These are phyloP conservation scores for Pythium apleroticum DNA, from an alignment of 352 stramenopile genomes.

Conservation along the genomic window DNA sequence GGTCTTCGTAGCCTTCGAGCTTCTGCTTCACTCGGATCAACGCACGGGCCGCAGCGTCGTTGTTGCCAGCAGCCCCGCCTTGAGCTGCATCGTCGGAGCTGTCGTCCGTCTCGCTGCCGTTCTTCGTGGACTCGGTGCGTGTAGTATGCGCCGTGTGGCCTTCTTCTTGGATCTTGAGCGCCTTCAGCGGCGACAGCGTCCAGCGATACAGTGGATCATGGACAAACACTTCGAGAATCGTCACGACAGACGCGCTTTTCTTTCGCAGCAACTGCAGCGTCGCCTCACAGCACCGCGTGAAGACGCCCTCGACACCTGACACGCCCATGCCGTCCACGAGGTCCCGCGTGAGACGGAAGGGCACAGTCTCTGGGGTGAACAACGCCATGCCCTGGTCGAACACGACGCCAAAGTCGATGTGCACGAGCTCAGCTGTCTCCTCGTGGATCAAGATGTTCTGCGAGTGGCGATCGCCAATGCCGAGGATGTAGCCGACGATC, in stretches of 20 bases:
- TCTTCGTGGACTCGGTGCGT: slow-evolving; percentile 20
- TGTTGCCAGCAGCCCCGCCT: slow-evolving; percentile 30
- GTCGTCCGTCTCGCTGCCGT: slow-evolving; percentile 27
- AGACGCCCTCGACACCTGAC: slow-evolving; percentile 94
- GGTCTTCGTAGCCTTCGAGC: slow-evolving; percentile 98
- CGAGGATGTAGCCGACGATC: slow-evolving; percentile 95
- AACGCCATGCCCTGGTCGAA: slow-evolving; percentile 98
- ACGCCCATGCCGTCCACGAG: slow-evolving; percentile 99
- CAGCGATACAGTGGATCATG: slow-evolving; percentile 99
- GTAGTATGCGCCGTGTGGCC: slow-evolving; percentile 15
- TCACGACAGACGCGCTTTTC: slow-evolving; percentile 94
- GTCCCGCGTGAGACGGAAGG: slow-evolving; percentile 98
- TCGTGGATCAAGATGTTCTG: slow-evolving; percentile 99
- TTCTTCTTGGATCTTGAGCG: slow-evolving; percentile 77
- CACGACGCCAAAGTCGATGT: slow-evolving; percentile 99
- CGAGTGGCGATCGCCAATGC: slow-evolving; percentile 98
- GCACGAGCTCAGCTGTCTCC: slow-evolving; percentile 96
- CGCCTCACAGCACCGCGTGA: slow-evolving; percentile 93
- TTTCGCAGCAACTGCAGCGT: slow-evolving; percentile 92
- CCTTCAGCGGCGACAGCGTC: slow-evolving; percentile 92
- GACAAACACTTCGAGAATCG: slow-evolving; percentile 98
- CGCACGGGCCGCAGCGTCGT: slow-evolving; percentile 91
- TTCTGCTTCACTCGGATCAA: slow-evolving; percentile 98
- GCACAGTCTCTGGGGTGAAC: slow-evolving; percentile 96
- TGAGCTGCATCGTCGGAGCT: slow-evolving; percentile 14